A percentile compares a stretch with the other conserved stretches of the same genome.
Conservation (phyloP, 345 rosid genomes). For the Populus tremula region DNA sequence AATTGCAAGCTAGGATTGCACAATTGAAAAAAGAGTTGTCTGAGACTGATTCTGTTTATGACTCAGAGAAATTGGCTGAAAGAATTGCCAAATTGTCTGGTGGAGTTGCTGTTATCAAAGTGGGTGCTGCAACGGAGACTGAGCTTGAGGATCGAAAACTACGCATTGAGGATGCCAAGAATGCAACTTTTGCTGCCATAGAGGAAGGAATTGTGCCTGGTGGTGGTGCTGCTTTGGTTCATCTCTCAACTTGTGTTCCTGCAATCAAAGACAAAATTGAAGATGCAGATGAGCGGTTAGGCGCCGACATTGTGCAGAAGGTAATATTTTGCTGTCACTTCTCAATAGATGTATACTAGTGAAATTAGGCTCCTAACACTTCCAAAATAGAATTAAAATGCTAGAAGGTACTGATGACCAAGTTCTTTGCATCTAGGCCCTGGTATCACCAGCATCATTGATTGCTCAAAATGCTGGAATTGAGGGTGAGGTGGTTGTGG, state of each 20-base stretch:
- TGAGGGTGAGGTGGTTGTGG: slow-evolving; percentile 95
- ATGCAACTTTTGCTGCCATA: slow-evolving; percentile 95
- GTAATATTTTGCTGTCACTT: slow-evolving; percentile 25
- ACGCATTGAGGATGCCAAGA: slow-evolving; percentile 93
- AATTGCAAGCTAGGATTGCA: slow-evolving; percentile 71
- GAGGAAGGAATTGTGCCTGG: slow-evolving; percentile 99
- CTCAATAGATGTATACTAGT: too few species aligned
- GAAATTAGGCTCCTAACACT: neutral
- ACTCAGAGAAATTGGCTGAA: slow-evolving; percentile 87
- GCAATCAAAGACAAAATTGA: slow-evolving; percentile 72
- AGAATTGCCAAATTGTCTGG: slow-evolving; percentile 94
- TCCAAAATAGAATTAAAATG: neutral
- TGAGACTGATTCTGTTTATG: slow-evolving; percentile 90
- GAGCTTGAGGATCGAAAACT: slow-evolving; percentile 97
- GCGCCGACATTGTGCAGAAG: slow-evolving; percentile 97
- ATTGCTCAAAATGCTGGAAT: slow-evolving; percentile 95
- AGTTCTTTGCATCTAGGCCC: slow-evolving; percentile 46
- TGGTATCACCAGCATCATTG: slow-evolving; percentile 80
- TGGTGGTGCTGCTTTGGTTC: slow-evolving; percentile 89
- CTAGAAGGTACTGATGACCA: neutral
- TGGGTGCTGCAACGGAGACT: slow-evolving; percentile 96
- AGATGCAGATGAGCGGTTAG: slow-evolving; percentile 79
- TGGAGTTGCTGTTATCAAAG: slow-evolving; percentile 96
- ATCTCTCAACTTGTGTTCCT: slow-evolving; percentile 64
- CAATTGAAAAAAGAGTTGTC: slow-evolving; percentile 80